phyloP scores from a whole-genome alignment of 2,329 filamentous ascomycete genomes.

The Cytospora leucostoma region DNA sequence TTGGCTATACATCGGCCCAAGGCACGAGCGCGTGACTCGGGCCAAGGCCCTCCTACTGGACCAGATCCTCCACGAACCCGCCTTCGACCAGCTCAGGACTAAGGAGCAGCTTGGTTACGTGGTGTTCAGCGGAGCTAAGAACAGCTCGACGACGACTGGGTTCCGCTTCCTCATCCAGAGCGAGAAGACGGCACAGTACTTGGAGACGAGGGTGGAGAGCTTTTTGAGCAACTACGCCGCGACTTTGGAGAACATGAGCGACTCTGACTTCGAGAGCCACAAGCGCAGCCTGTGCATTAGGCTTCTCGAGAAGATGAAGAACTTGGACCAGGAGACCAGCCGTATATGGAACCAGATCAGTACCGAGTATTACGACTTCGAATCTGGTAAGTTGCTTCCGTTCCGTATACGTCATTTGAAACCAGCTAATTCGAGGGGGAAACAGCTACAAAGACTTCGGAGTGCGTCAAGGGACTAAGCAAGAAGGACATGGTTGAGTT shows the following conservation, averaged over 20 bases:
- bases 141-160: conserved; percentile 75
- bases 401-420: background rate
- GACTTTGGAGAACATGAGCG: conserved; percentile 72
- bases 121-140: conserved; percentile 78
- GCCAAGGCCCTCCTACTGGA: conserved; percentile 80
- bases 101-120: conserved; percentile 98
- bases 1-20: conserved; percentile 69
- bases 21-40: conserved; percentile 67
- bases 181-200: conserved; percentile 78
- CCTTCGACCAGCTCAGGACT: conserved; percentile 91
- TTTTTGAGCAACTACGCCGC: conserved; percentile 72
- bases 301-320: conserved; percentile 88
- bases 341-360: conserved; percentile 85
- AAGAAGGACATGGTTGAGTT: conserved; percentile 81
- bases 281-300: conserved; percentile 88
- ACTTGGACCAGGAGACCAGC: conserved; percentile 79
- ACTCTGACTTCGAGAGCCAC: conserved; percentile 84
- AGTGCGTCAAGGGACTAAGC: conserved; percentile 69
- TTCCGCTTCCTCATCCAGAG: conserved; percentile 93
- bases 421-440: conserved; percentile 1
- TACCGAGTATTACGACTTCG: conserved; percentile 86
- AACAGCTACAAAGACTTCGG: conserved; percentile 47
- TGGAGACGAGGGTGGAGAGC: conserved; percentile 83
- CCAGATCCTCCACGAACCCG: conserved; percentile 89
- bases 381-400: conserved; percentile 64